Percentiles rank a stretch among this genome's conserved stretches.
Evolutionary conservation across 2,329 filamentous ascomycete species (phyloP).

Genomic region (Pseudonectria foliicola): DNA sequence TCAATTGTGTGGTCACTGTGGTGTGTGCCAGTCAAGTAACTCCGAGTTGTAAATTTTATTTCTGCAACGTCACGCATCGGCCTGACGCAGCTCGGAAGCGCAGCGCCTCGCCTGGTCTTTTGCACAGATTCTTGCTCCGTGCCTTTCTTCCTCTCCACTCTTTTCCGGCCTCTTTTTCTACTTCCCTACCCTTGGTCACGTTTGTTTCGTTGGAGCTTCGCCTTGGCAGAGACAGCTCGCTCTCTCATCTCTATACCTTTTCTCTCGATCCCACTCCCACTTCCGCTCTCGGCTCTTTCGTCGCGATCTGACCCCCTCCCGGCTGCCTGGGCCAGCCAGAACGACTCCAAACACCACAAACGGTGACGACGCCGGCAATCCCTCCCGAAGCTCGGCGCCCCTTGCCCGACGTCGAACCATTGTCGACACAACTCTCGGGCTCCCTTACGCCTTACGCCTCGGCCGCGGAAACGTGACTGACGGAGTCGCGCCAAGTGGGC

Average conservation of each 20-base stretch:
- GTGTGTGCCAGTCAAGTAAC: slow-evolving; percentile 6
- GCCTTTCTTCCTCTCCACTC: slow-evolving; percentile 4
- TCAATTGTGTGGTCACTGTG: slow-evolving; percentile 1
- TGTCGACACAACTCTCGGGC: slow-evolving; percentile 10
- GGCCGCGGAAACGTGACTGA: slow-evolving; percentile 14
- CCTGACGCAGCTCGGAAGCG: slow-evolving; percentile 17
- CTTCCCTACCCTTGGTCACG: neutral
- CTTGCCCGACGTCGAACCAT: slow-evolving; percentile 1
- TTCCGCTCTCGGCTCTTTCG: neutral
- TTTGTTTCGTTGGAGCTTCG: slow-evolving; percentile 1
- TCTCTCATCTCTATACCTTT: neutral
- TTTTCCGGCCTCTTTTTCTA: neutral
- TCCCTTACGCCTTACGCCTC: slow-evolving; percentile 9
- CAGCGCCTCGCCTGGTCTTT: too few species aligned
- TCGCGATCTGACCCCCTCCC: too few species aligned
- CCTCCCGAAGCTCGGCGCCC: too few species aligned
- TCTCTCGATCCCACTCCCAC: too few species aligned
- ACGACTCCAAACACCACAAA: too few species aligned
- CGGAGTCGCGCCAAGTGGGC: slow-evolving; percentile 29
- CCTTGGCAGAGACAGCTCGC: too few species aligned
- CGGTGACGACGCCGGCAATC: too few species aligned
- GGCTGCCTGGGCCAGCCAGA: too few species aligned
- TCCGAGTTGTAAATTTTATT: slow-evolving; percentile 22
- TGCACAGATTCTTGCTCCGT: too few species aligned
- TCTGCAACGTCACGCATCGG: slow-evolving; percentile 18